These are phyloP conservation scores for Cerioporus squamosus DNA, from an alignment of 1,284 basidiomycete genomes.

Conservation along the genomic window DNA sequence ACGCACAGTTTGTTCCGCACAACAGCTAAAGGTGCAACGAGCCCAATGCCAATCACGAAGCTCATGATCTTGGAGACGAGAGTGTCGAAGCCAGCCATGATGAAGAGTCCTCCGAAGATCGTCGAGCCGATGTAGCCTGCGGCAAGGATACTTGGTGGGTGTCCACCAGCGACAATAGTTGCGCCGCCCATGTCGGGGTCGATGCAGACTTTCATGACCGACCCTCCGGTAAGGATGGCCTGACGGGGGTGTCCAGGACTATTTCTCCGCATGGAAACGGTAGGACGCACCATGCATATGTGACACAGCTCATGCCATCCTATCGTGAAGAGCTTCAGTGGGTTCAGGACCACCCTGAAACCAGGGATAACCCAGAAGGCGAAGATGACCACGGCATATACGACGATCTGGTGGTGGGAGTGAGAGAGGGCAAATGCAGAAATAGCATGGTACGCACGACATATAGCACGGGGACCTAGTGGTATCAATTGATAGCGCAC, in stretches of 20 bases:
- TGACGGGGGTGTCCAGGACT: conserved; percentile 31
- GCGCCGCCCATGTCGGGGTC: conserved; percentile 82
- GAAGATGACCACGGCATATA: conserved; percentile 80
- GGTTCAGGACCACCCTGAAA: conserved; percentile 74
- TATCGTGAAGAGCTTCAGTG: conserved; percentile 82
- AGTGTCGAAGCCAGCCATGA: conserved; percentile 79
- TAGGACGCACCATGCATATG: conserved; percentile 63
- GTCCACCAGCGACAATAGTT: conserved; percentile 76
- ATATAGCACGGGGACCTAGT: conserved; percentile 54
- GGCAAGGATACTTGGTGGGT: conserved; percentile 68
- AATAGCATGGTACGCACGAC: conserved; percentile 55
- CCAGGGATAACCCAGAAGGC: conserved; percentile 83
- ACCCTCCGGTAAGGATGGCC: conserved; percentile 80
- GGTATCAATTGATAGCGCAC: conserved; percentile 6
- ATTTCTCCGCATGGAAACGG: not conserved
- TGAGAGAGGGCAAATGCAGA: not conserved
- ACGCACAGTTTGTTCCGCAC: conserved; percentile 82
- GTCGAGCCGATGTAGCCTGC: conserved; percentile 83
- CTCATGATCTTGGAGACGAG: conserved; percentile 82
- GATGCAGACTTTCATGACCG: conserved; percentile 76
- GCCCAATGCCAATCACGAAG: conserved; percentile 77
- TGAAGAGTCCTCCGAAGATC: conserved; percentile 76
- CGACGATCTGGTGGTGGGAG: conserved; percentile 58
- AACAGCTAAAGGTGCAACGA: conserved; percentile 74
- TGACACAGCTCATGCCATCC: conserved; percentile 88